Conservation (phyloP, 306 rosid genomes). For the Hylodesmum podocarpum region DNA sequence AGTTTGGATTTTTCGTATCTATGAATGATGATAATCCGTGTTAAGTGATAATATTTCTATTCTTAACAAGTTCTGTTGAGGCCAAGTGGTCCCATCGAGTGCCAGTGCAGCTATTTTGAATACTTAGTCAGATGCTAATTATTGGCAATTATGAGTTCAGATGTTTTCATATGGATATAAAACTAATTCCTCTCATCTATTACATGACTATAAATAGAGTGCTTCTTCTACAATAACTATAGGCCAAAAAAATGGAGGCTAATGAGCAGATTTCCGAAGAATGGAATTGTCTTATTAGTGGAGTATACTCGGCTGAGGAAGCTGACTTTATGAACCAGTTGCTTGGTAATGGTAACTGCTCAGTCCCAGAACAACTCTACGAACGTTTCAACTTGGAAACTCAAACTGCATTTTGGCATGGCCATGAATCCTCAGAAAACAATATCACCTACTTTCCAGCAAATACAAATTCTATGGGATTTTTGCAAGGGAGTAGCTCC, state of each 20-base stretch:
- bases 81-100: conserved; percentile 24
- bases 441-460: conserved; percentile 34
- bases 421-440: conserved; percentile 30
- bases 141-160: conserved; percentile 33
- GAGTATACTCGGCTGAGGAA: conserved; percentile 55
- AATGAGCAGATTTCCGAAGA: conserved; percentile 46
- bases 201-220: conserved; percentile 41
- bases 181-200: conserved; percentile 5
- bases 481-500: conserved; percentile 23
- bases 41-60: too few relatives aligned
- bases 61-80: too few relatives aligned
- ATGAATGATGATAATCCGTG: too few relatives aligned
- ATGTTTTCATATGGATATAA: conserved; percentile 20
- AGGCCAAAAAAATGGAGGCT: conserved; percentile 44
- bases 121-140: conserved; percentile 37
- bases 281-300: conserved; percentile 56
- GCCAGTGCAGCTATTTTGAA: too few relatives aligned
- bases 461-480: background rate
- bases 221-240: background rate
- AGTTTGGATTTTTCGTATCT: conserved; percentile 30
- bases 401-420: conserved; percentile 52
- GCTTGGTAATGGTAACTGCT: conserved; percentile 32
- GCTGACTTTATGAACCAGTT: conserved; percentile 58
- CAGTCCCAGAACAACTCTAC: background rate
- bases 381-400: conserved; percentile 41